Evolutionary conservation across 2,329 filamentous ascomycete genomes (phyloP), one percentile per base, ranked within the genome.

Genomic region (Emydomyces testavorans): DNA sequence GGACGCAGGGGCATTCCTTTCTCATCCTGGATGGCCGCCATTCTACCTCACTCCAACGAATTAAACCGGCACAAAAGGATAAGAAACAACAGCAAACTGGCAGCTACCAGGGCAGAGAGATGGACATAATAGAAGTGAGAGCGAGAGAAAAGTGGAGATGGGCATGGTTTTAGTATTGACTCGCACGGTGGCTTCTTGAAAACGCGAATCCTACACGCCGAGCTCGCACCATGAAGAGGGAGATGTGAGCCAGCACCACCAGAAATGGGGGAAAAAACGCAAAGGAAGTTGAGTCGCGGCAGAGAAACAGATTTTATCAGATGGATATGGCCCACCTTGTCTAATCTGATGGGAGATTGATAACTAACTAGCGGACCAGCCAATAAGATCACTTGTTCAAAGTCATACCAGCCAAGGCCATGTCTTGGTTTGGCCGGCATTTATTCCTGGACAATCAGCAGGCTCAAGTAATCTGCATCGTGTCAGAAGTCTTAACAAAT

Each of bases 291-390:
- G 18, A 20, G 24, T n/a, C n/a, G n/a, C n/a, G n/a, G n/a, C n/a
- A n/a, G n/a, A n/a, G n/a, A n/a, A n/a, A n/a, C 6, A 10, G 13
- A 35, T 44, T 44, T 46, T 50, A 50, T 50, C 48, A 26, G 48
- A 50, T 50, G 48, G n/a, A 32, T 21, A 36, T 13, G 26, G 29
- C 28, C 13, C 11, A 38, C 36, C 2, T 40, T 34, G 23, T 40
- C 38, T 40, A 44, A 49, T 49, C 46, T 49, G 46, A 49, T 49
- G 31, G 39, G 44, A 43, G 46, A 49, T 49, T 32, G 39, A 49
- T 44, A 43, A 43, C 18, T n/a, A 29, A 1, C 31, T 4, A 18
- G 18, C n/a, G n/a, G n/a, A n/a, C n/a, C n/a, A n/a, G 39, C 46
- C 46, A 49, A 44, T 37, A 28, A 44, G 39, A 37, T 29, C 32